Conservation (phyloP, 75 land plant genomes). For the Larix kaempferi region DNA sequence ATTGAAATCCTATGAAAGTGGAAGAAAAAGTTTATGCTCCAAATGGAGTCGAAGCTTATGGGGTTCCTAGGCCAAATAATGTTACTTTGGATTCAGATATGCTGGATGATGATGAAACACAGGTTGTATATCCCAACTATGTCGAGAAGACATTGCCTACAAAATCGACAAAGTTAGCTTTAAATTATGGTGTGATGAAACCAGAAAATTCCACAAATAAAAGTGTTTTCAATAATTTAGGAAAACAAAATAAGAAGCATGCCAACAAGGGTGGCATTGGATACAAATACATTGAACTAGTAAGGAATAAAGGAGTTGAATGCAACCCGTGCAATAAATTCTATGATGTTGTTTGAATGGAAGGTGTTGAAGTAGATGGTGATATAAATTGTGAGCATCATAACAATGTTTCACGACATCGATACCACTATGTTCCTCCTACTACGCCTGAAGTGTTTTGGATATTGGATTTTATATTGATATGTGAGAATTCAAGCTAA, state of each 20-base stretch:
- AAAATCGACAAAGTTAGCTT: constrained; percentile 6
- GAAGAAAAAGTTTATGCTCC: neutral
- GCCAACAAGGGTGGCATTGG: constrained; percentile 5
- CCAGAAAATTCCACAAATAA: neutral
- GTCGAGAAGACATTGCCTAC: constrained; percentile 11
- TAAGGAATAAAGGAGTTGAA: constrained; percentile 81
- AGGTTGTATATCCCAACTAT: constrained; percentile 20
- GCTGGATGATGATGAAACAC: constrained; percentile 52
- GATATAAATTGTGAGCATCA: constrained; percentile 75
- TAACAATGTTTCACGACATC: constrained; percentile 85
- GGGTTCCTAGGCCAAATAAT: constrained; percentile 17
- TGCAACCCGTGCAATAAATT: constrained; percentile 98
- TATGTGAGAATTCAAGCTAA: constrained; percentile 5
- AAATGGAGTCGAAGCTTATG: constrained; percentile 10
- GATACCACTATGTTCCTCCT: constrained; percentile 85
- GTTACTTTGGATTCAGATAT: constrained; percentile 14
- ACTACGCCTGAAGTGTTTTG: constrained; percentile 95
- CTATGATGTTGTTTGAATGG: constrained; percentile 85
- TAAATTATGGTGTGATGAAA: neutral
- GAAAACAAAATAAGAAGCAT: neutral
- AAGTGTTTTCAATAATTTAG: neutral
- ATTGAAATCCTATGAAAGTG: constrained; percentile 14
- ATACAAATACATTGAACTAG: constrained; percentile 76
- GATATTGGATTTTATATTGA: constrained; percentile 98
- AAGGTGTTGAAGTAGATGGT: constrained; percentile 26